Conservation (phyloP, 202 grass and related monocot genomes). For the Zizania palustris region DNA sequence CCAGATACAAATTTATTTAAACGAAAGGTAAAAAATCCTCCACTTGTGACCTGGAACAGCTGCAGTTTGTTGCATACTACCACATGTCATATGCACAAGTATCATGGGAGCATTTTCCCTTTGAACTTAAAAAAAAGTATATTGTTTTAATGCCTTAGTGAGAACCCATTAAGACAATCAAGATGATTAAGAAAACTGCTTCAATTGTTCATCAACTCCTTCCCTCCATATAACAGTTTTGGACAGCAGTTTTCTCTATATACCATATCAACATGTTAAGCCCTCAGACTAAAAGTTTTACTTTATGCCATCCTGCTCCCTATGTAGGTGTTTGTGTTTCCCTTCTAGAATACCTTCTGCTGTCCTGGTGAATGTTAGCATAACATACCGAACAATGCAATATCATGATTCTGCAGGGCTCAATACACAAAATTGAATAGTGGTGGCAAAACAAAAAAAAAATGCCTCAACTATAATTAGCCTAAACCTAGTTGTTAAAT, state of each 20-base stretch:
- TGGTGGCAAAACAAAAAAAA: background rate
- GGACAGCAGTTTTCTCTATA: background rate
- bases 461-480: background rate
- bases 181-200: background rate
- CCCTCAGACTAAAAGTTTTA: background rate
- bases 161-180: background rate
- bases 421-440: background rate
- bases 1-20: no score
- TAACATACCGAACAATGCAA: background rate
- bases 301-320: no score
- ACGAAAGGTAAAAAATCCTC: no score
- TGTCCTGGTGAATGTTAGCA: background rate
- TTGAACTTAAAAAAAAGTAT: no score
- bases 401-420: slow-evolving; percentile 5
- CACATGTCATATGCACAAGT: no score
- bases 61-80: no score
- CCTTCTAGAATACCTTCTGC: background rate
- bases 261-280: background rate
- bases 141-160: background rate
- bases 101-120: no score
- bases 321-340: no score
- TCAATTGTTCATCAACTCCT: background rate
- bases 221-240: background rate
- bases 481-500: background rate
- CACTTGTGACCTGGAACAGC: no score